Evolutionary conservation across 192 early-diverging fungal genomes (phyloP), one percentile per base, ranked within the genome.

Genomic region (Coemansia reversa): DNA sequence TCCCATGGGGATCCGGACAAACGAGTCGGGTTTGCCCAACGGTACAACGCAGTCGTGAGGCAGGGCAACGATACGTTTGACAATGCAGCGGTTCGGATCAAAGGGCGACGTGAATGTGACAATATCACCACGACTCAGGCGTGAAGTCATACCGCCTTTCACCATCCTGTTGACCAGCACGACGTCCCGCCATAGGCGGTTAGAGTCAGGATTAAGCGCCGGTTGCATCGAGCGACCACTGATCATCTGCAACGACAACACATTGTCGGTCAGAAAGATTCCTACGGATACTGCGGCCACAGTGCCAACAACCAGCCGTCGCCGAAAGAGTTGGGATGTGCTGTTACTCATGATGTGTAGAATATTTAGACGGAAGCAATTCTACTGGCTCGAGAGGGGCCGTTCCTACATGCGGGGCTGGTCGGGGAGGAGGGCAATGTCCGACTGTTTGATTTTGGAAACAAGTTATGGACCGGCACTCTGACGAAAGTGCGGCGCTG

Each of bases 41-140:
- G 79, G 82, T 19, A 80, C 63, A 8, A 81, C 66, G 66, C 74
- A 83, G 68, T 97, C 94, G 23, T 92, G 92, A 28, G 87, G 88
- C 55, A 95, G 45, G 2, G 89, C 94, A 25, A 94, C 83, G 56
- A 97, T 88, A 27, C 94, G 89, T 76, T 97, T 97, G 23, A 90
- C 86, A 16, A 97, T 84, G 27, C 81, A 71, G 45, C 76, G 60
- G 50, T 90, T 82, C 2, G 92, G 92, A 55, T 92, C 68, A 60
- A 70, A 69, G 8, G 94, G 94, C 16, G 88, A 85, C 8, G 79
- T 84, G 55, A 78, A 59, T 5, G 85, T 85, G 18, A 91, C 89
- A n/a, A 92, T 77, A 63, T 92, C 87, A 19, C 91, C 91, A 39
- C 86, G 83, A 27, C 32, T 16, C 35, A 81, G 65, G 6, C 78